Evolutionary conservation across 768 basidiomycete species (phyloP), one percentile per base, ranked within the genome.

Genomic region (Termitomyces sp.): DNA sequence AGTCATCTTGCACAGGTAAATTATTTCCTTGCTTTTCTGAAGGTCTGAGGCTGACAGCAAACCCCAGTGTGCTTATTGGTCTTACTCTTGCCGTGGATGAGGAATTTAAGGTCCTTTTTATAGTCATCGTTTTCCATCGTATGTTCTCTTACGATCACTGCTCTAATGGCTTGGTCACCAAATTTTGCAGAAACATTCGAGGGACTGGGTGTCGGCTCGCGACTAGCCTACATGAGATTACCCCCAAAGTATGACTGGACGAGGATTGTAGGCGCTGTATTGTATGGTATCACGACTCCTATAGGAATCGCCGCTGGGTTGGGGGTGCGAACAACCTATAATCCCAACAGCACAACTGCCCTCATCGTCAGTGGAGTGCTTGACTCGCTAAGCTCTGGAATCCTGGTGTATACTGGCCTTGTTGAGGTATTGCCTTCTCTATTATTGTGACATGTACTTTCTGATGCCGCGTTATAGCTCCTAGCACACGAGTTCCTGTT

Each of bases 401-500:
- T 98, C 63, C 70, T 98, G 44, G 71, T 97, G 12, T 94, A 91
- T 66, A 93, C 92, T 0, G 90, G 54, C 10, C 47, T 60, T 32
- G 58, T 60, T 32, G 58, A 60, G 53, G 58, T 56, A 56, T 35
- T 28, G 19, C 10, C 8, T 6, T 15, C 38, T 21, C 22, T 22
- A 2, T 6, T 37, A 1, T 17, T 17, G 2, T 41, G 3, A 17
- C 21, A 6, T 28, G 15, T 30, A 35, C 30, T 57, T 30, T 62
- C 24, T 65, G 34, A 22, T 44, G 5, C 21, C 4, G 4, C 24
- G 17, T 41, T 32, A 4, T 22, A 88, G 86, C 79, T 97, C 0
- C 77, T 98, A 44, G 95, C 93, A 1, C 95, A 97, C 66, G 95
- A 98, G 65, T 97, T 98, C 71, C 66, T 98, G 40, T 93, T 95